Evolutionary conservation across 108 stramenopile species (phyloP).

Genomic region (Ochromonas danica): DNA sequence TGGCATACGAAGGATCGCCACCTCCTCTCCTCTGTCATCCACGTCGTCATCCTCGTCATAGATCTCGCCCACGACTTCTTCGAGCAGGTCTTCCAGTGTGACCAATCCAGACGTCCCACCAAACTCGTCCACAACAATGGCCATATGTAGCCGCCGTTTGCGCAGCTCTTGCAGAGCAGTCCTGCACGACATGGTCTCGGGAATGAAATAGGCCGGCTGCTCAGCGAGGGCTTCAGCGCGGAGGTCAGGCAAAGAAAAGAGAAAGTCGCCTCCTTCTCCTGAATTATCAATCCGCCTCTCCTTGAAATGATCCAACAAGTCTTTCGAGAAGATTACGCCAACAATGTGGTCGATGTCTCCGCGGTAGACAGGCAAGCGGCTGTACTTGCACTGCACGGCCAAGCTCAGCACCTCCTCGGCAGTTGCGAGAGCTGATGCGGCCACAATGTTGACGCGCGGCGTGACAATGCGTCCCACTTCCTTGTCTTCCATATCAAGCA

Average conservation of each 20-base stretch:
- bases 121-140: slow-evolving; percentile 95
- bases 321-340: slow-evolving; percentile 89
- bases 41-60: slow-evolving; percentile 86
- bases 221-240: no score
- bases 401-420: slow-evolving; percentile 77
- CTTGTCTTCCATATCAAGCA: slow-evolving; percentile 74
- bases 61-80: slow-evolving; percentile 82
- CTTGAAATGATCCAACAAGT: slow-evolving; percentile 82
- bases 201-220: slow-evolving; percentile 94
- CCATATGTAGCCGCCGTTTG: slow-evolving; percentile 85
- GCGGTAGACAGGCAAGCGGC: slow-evolving; percentile 90
- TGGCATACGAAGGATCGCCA: slow-evolving; percentile 66
- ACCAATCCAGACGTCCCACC: slow-evolving; percentile 95
- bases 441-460: slow-evolving; percentile 89
- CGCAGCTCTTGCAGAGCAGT: slow-evolving; percentile 94
- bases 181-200: slow-evolving; percentile 93
- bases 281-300: not conserved
- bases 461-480: slow-evolving; percentile 79
- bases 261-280: no score
- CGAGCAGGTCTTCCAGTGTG: slow-evolving; percentile 89
- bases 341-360: slow-evolving; percentile 96
- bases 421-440: slow-evolving; percentile 70
- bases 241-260: no score
- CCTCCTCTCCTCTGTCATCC: slow-evolving; percentile 76
- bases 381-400: slow-evolving; percentile 76